These are phyloP conservation scores for Sporormia fimetaria DNA, from an alignment of 495 filamentous ascomycete species.

Conservation along the genomic window DNA sequence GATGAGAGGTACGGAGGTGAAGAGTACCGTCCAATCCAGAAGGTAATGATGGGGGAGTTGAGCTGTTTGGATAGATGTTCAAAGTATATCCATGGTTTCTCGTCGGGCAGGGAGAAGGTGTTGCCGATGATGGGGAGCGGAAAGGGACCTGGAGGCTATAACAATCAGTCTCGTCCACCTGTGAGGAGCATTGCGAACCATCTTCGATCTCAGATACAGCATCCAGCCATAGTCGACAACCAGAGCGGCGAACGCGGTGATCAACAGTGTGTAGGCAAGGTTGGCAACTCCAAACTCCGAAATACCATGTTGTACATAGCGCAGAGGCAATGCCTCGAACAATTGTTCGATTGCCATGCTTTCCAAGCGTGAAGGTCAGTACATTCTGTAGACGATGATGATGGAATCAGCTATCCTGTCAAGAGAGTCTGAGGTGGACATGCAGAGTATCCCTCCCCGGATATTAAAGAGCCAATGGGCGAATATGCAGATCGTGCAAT, in stretches of 20 bases:
- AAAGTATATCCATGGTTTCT: slow-evolving; percentile 55
- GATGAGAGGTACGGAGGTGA: slow-evolving; percentile 44
- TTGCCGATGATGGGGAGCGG: slow-evolving; percentile 40
- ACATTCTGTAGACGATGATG: too few relatives aligned
- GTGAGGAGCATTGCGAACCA: slow-evolving; percentile 10
- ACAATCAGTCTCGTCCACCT: neutral
- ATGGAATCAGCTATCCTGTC: too few relatives aligned
- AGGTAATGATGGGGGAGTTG: slow-evolving; percentile 46
- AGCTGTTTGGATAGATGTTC: slow-evolving; percentile 46
- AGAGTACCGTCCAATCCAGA: slow-evolving; percentile 51
- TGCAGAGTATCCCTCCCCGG: neutral
- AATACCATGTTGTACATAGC: slow-evolving; percentile 18
- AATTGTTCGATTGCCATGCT: slow-evolving; percentile 21
- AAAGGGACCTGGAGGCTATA: slow-evolving; percentile 47
- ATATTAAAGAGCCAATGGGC: slow-evolving; percentile 5
- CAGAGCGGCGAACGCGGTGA: slow-evolving; percentile 6
- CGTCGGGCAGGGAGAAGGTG: slow-evolving; percentile 46
- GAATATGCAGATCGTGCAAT: neutral
- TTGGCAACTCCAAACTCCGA: slow-evolving; percentile 17
- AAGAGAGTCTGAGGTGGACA: too few relatives aligned
- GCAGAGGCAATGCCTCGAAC: slow-evolving; percentile 18
- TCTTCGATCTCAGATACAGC: slow-evolving; percentile 24
- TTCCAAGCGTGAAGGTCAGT: neutral
- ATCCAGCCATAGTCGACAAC: slow-evolving; percentile 24
- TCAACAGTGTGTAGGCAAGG: slow-evolving; percentile 5